Evolutionary conservation across 2,329 filamentous ascomycete species (phyloP).

Genomic region (Fusarium buharicum): DNA sequence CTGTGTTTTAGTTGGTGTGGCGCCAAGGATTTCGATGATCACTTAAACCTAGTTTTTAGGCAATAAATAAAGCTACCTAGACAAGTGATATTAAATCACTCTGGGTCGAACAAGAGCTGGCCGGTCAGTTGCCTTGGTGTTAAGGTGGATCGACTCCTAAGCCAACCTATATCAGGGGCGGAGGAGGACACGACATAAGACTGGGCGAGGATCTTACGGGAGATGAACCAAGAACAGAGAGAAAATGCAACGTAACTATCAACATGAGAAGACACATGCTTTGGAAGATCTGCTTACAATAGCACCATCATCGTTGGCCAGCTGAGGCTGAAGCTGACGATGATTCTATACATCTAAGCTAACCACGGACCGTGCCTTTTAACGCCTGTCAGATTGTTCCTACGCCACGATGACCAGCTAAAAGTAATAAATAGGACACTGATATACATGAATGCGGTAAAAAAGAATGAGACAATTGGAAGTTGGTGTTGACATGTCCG

Average conservation of each 20-base stretch:
- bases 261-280: slow-evolving; percentile 8
- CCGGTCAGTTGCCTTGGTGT: too few relatives aligned
- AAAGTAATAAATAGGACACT: not conserved
- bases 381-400: not conserved
- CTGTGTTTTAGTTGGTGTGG: slow-evolving; percentile 1
- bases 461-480: slow-evolving; percentile 7
- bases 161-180: not conserved
- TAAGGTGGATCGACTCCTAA: not conserved
- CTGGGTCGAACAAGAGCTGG: too few relatives aligned
- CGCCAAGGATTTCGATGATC: not conserved
- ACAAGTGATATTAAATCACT: too few relatives aligned
- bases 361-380: slow-evolving; percentile 21
- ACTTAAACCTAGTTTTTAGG: too few relatives aligned
- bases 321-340: slow-evolving; percentile 6
- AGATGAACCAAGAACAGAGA: slow-evolving; percentile 19
- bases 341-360: slow-evolving; percentile 2
- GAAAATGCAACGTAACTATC: slow-evolving; percentile 18
- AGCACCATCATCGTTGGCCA: slow-evolving; percentile 18
- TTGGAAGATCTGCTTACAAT: slow-evolving; percentile 6
- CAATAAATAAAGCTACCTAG: too few relatives aligned
- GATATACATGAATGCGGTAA: slow-evolving; percentile 14
- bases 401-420: not conserved
- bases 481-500: slow-evolving; percentile 41
- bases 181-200: slow-evolving; percentile 15
- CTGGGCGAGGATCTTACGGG: slow-evolving; percentile 31